Base-by-base conservation (phyloP, 306 rosid genomes). In the Styphnolobium japonicum region DNA sequence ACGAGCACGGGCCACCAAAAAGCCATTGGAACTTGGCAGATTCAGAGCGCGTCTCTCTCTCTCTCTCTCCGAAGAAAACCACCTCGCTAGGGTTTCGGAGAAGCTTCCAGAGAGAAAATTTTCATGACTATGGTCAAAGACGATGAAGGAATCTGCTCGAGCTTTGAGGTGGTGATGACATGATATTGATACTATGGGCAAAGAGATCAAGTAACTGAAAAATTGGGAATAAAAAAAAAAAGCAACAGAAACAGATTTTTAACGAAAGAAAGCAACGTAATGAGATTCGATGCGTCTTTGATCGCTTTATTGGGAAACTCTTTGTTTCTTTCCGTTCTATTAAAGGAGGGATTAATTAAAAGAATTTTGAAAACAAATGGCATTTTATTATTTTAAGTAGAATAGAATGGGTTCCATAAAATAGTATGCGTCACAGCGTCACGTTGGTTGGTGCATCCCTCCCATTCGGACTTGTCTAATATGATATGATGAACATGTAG, bases 1-100 rank as follows among this genome's bases (percentile, higher is more conserved):
- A 95, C 96, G 56, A 95, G 7, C 64, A 91, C 67, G 34, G 93
- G 87, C 99, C 98, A 95, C 98, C 97, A 95, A 61, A 95, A 89
- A 53, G 91, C 89, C 96, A 91, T 93, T 51, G 75, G 12, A 55
- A 52, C 57, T 63, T 73, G 9, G 67, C 33, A 57, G 86, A 77
- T 81, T 73, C 65, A 81, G 67, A 80, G 46, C 7, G 61, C 7
- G 76, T 0, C 22, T 25, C 49, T 8, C 48, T 2, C 46, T 0
- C 22, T 25, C 49, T 8, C 48, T 2, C 46, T 42, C 2, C 3
- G 58, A 37, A 48, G 68, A 60, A 74, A 84, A 79, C 29, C 16
- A 4, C 27, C 27, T 39, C 33, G 40, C 7, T 82, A 79, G 85
- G 89, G 89, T 75, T 68, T n/a, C 2, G 22, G 4, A 40, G 75